Evolutionary conservation across 495 filamentous ascomycete genomes (phyloP).

Genomic region (Xylaria acuta): DNA sequence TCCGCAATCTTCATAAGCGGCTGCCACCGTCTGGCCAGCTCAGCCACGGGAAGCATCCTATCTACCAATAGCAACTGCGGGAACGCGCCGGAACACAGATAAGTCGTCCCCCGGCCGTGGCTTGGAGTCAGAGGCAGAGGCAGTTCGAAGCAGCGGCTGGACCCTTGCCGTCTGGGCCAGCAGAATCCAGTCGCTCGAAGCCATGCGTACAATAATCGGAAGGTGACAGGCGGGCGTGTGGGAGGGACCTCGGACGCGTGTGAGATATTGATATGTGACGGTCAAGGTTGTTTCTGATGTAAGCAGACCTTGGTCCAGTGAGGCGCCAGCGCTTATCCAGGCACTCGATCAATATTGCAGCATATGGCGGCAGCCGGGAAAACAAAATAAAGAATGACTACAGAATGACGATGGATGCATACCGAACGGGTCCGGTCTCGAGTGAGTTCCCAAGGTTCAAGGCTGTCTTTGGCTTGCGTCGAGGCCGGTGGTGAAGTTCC

Average conservation of each 20-base stretch:
- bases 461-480: too few relatives aligned
- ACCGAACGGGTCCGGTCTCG: too few relatives aligned
- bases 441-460: too few relatives aligned
- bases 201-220: background rate
- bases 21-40: too few relatives aligned
- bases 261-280: conserved; percentile 12
- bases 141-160: background rate
- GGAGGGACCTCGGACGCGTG: background rate
- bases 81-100: conserved; percentile 4
- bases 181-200: background rate
- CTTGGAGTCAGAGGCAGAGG: background rate
- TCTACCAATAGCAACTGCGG: conserved; percentile 6
- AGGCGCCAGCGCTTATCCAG: conserved; percentile 10
- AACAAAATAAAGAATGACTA: background rate
- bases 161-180: background rate
- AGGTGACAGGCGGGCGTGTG: conserved; percentile 5
- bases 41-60: background rate
- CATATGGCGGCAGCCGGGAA: background rate
- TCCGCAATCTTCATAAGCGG: background rate
- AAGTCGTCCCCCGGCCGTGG: conserved; percentile 9
- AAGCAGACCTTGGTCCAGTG: conserved; percentile 6
- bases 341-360: background rate
- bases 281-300: conserved; percentile 10
- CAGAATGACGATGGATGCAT: conserved; percentile 3
- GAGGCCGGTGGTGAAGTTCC: too few relatives aligned